Base-by-base conservation (phyloP, 2,329 filamentous ascomycete species). In the Exophiala dermatitidis region DNA sequence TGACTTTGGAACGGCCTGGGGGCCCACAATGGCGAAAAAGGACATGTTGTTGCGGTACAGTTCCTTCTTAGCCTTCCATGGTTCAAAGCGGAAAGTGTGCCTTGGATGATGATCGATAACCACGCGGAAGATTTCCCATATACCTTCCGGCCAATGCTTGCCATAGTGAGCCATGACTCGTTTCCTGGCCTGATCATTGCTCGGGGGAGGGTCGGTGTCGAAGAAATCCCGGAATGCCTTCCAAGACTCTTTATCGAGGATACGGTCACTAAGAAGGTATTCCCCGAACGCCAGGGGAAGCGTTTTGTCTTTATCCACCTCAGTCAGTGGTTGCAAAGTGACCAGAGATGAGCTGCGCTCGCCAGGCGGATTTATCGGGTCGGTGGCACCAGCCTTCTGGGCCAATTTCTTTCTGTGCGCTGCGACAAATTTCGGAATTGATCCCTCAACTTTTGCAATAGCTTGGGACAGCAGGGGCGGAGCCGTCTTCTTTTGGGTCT, bases 381-480 rank as follows among this genome's bases (percentile, higher is more conserved):
- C 50, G 44, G 53, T 51, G 34, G 36, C 41, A 3, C 19, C 44
- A 12, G 6, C 34, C 46, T 57, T 49, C 36, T 48, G 19, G 19
- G 19, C 54, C 30, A 33, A 37, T 37, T 54, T 56, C 41, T 46
- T 47, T 10, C 51, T 42, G 9, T 55, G 46, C 5, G 45, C 52
- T 28, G 52, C 52, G 42, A 59, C 57, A 28, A 57, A 59, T 43
- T 54, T 56, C 5, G 45, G 38, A 53, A 59, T 59, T n/a, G 53
- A 56, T 8, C 10, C 46, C 36, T 59, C 54, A 6, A 59, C 57
- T 30, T 56, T 57, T 6, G 51, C 30, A 9, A 57, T 7, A 4
- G 57, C 57, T 8, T 59, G 44, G n/a, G 47, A 42, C 9, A 59
- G 51, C 4, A 46, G 28, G 31, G 43, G 37, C 29, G 54, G 46